Percentiles rank a stretch among this genome's conserved stretches.
These are phyloP conservation scores for Omphalea diandra DNA, from an alignment of 441 rosid genomes.

Conservation along the genomic window DNA sequence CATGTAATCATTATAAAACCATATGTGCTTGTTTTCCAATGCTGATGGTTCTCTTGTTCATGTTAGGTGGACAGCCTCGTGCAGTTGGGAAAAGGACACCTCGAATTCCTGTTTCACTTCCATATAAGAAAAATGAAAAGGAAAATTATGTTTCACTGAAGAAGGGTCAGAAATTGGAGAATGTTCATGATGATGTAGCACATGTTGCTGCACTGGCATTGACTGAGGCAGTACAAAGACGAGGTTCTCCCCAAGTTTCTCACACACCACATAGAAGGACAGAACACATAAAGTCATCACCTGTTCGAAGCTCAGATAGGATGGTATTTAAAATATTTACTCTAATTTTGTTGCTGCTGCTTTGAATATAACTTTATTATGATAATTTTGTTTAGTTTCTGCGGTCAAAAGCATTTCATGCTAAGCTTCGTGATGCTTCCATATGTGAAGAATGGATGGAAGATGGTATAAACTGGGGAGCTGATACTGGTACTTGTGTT, in stretches of 20 bases:
- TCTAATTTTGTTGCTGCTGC: background rate
- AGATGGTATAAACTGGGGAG: slow-evolving; percentile 41
- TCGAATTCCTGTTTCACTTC: slow-evolving; percentile 62
- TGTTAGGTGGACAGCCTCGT: slow-evolving; percentile 64
- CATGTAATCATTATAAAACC: background rate
- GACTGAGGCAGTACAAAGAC: slow-evolving; percentile 58
- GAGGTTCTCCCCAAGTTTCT: slow-evolving; percentile 60
- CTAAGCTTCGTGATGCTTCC: slow-evolving; percentile 42
- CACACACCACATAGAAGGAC: slow-evolving; percentile 37
- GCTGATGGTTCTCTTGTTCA: slow-evolving; percentile 24
- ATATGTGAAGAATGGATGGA: slow-evolving; percentile 39
- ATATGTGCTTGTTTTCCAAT: slow-evolving; percentile 17
- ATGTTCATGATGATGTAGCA: slow-evolving; percentile 56
- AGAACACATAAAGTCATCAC: slow-evolving; percentile 43
- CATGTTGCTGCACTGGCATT: slow-evolving; percentile 69
- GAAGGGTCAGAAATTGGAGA: slow-evolving; percentile 49
- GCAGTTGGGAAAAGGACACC: slow-evolving; percentile 94
- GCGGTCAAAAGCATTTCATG: slow-evolving; percentile 42
- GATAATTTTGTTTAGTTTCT: slow-evolving; percentile 27
- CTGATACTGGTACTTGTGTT: slow-evolving; percentile 36
- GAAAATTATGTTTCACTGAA: slow-evolving; percentile 42
- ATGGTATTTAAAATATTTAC: slow-evolving; percentile 46
- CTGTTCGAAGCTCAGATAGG: slow-evolving; percentile 51
- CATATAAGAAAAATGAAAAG: slow-evolving; percentile 44
- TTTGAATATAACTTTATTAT: background rate